Conservation (phyloP, 2,329 filamentous ascomycete genomes). For the Penicillium sp. region DNA sequence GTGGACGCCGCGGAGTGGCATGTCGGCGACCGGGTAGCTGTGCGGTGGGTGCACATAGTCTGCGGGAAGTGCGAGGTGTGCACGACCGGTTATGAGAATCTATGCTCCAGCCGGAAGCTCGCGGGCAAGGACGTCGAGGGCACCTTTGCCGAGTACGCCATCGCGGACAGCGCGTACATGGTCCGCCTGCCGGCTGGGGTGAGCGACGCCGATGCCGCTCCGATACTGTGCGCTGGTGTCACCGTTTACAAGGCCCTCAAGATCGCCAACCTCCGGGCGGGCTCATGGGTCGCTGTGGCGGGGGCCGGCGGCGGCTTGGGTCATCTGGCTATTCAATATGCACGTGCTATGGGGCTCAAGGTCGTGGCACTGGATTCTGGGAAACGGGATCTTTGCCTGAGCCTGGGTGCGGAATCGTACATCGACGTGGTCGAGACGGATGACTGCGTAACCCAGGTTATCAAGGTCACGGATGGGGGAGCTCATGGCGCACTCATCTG, state of each 20-base stretch:
- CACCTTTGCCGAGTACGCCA: slow-evolving; percentile 21
- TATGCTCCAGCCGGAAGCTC: slow-evolving; percentile 15
- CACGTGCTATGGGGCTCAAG: slow-evolving; percentile 29
- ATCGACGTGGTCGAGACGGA: slow-evolving; percentile 32
- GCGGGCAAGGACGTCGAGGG: slow-evolving; percentile 19
- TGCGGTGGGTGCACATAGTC: slow-evolving; percentile 20
- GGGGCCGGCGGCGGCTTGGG: slow-evolving; percentile 36
- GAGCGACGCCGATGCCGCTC: slow-evolving; percentile 17
- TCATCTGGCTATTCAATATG: slow-evolving; percentile 23
- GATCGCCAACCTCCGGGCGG: slow-evolving; percentile 34
- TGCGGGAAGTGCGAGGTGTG: slow-evolving; percentile 23
- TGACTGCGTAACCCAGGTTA: slow-evolving; percentile 29
- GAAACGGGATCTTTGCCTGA: slow-evolving; percentile 38
- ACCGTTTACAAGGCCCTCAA: slow-evolving; percentile 24
- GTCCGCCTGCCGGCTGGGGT: slow-evolving; percentile 20
- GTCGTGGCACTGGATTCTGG: slow-evolving; percentile 42
- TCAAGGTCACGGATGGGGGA: slow-evolving; percentile 36
- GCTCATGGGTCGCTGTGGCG: slow-evolving; percentile 29
- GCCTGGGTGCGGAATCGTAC: slow-evolving; percentile 38
- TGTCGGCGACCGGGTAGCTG: slow-evolving; percentile 25
- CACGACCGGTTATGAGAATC: slow-evolving; percentile 15
- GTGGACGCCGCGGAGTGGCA: slow-evolving; percentile 23
- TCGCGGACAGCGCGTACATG: slow-evolving; percentile 16
- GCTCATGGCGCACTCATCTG: slow-evolving; percentile 40
- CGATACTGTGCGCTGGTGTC: slow-evolving; percentile 24